phyloP scores from a whole-genome alignment of 2,329 filamentous ascomycete species.

The Neonectria sp. region DNA sequence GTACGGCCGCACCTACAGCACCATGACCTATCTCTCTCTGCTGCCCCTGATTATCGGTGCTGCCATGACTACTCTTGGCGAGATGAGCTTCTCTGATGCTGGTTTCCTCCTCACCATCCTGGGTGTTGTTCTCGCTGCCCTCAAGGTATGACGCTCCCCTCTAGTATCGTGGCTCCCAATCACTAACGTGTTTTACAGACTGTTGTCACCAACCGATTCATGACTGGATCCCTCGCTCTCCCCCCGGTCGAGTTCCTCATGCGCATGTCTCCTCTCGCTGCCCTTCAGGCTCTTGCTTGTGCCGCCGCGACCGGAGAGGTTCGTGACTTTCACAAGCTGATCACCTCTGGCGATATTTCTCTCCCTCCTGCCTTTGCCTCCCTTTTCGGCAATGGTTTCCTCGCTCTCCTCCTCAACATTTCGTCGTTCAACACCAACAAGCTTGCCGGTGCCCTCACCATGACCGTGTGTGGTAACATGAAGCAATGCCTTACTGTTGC shows the following conservation, averaged over 20 bases:
- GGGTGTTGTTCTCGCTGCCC: slow-evolving; percentile 67
- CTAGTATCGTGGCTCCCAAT: not conserved
- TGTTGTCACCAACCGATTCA: slow-evolving; percentile 74
- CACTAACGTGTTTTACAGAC: slow-evolving; percentile 57
- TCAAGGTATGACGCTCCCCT: slow-evolving; percentile 61
- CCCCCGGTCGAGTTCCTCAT: slow-evolving; percentile 73
- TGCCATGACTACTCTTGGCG: slow-evolving; percentile 72
- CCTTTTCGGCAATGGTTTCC: slow-evolving; percentile 66
- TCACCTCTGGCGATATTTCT: slow-evolving; percentile 54
- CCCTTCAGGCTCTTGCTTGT: slow-evolving; percentile 67
- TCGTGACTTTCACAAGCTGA: slow-evolving; percentile 55
- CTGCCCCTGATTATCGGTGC: slow-evolving; percentile 74
- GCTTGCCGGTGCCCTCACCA: slow-evolving; percentile 70
- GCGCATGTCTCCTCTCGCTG: slow-evolving; percentile 74
- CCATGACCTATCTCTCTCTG: slow-evolving; percentile 71
- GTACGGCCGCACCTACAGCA: slow-evolving; percentile 69
- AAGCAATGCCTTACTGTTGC: slow-evolving; percentile 72
- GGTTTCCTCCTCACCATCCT: slow-evolving; percentile 70
- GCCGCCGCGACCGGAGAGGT: slow-evolving; percentile 69
- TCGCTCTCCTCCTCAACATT: slow-evolving; percentile 71
- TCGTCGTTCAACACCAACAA: slow-evolving; percentile 73
- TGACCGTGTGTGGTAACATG: slow-evolving; percentile 72
- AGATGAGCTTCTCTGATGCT: slow-evolving; percentile 73
- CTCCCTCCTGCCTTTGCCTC: slow-evolving; percentile 57
- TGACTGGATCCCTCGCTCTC: slow-evolving; percentile 72